Percentiles rank a stretch among this genome's conserved stretches.
These are phyloP conservation scores for Plectosphaerella cucumerina DNA, from an alignment of 2,329 filamentous ascomycete genomes.

Conservation along the genomic window DNA sequence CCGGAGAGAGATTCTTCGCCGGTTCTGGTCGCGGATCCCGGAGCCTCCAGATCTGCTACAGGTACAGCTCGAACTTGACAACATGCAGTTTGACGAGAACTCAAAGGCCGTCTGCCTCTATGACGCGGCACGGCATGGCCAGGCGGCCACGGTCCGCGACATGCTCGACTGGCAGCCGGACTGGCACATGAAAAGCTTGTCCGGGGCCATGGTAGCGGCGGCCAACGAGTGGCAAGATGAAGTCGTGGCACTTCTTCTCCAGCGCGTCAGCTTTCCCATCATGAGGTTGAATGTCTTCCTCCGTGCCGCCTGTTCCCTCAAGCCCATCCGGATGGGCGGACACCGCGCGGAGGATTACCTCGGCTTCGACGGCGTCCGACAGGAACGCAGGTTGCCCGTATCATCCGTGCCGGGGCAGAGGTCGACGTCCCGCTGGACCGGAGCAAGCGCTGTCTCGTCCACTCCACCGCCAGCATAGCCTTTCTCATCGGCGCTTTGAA, in stretches of 20 bases:
- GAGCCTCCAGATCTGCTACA: too few relatives aligned
- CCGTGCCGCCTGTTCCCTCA: not conserved
- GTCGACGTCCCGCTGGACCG: conserved; percentile 5
- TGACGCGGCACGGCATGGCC: conserved; percentile 9
- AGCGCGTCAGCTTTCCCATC: conserved; percentile 2
- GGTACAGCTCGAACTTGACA: too few relatives aligned
- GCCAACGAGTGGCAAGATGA: conserved; percentile 10
- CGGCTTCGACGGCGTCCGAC: conserved; percentile 11
- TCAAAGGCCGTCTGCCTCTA: conserved; percentile 3
- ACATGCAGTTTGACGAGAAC: not conserved
- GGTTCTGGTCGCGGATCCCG: not conserved
- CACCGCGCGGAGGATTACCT: conserved; percentile 1
- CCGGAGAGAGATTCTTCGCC: not conserved
- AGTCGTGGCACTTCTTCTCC: conserved; percentile 7
- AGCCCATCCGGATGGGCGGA: not conserved
- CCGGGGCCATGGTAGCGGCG: conserved; percentile 9
- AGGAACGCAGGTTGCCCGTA: conserved; percentile 12
- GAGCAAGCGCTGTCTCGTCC: conserved; percentile 2
- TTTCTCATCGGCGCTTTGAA: conserved; percentile 14
- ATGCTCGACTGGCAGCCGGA: conserved; percentile 10
- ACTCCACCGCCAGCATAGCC: conserved; percentile 1
- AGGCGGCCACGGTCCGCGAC: conserved; percentile 11
- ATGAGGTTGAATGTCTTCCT: conserved; percentile 3
- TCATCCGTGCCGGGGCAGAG: conserved; percentile 16
- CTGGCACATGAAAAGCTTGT: conserved; percentile 8